phyloP scores from a whole-genome alignment of 352 stramenopile species.

The Pythium scleroteichum region DNA sequence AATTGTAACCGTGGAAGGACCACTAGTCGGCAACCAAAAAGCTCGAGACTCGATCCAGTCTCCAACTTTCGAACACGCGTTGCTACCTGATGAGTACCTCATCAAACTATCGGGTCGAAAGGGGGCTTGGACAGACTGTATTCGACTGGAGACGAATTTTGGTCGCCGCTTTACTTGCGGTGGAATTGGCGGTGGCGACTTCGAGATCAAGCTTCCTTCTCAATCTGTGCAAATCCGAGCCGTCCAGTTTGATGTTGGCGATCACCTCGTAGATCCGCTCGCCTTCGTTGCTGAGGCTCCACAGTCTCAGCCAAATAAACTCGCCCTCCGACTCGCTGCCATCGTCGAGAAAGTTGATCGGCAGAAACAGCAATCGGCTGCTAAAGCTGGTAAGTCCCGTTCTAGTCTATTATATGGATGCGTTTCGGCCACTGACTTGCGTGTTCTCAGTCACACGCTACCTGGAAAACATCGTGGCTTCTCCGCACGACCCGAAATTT shows the following conservation, averaged over 20 bases:
- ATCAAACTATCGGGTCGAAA: slow-evolving; percentile 54
- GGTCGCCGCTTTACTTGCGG: slow-evolving; percentile 53
- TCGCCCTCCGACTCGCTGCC: slow-evolving; percentile 1
- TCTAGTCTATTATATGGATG: not conserved
- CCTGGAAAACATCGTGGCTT: slow-evolving; percentile 58
- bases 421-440: not conserved
- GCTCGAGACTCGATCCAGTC: slow-evolving; percentile 33
- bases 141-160: slow-evolving; percentile 72
- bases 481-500: slow-evolving; percentile 62
- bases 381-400: slow-evolving; percentile 12
- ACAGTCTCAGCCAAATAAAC: not conserved
- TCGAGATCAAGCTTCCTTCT: slow-evolving; percentile 30
- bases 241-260: slow-evolving; percentile 59
- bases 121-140: slow-evolving; percentile 71
- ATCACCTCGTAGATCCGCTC: slow-evolving; percentile 61
- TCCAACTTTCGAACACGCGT: slow-evolving; percentile 35
- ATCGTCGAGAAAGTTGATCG: slow-evolving; percentile 6
- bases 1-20: slow-evolving; percentile 17
- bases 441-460: slow-evolving; percentile 49
- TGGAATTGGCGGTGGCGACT: slow-evolving; percentile 59
- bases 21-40: slow-evolving; percentile 53
- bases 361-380: not conserved
- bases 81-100: slow-evolving; percentile 59
- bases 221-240: slow-evolving; percentile 53
- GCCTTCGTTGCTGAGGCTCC: slow-evolving; percentile 44